Conservation (phyloP, 148 eudicot genomes). For the Silene latifolia region DNA sequence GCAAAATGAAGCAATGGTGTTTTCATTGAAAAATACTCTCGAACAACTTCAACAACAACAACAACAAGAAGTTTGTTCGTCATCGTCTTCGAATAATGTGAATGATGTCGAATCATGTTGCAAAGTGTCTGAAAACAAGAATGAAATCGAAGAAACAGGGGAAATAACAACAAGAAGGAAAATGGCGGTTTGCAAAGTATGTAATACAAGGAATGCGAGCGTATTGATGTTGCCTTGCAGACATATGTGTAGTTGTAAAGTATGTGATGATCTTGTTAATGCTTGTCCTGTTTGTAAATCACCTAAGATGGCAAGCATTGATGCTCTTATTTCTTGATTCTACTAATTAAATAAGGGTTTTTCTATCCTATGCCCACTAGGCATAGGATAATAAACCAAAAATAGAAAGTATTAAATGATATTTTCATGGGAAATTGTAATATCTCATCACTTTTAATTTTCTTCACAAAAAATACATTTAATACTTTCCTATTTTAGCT, state of each 20-base stretch:
- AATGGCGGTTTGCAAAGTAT: slow-evolving; percentile 40
- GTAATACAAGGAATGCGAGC: slow-evolving; percentile 44
- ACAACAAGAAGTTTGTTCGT: slow-evolving; percentile 8
- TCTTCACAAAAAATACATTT: no score
- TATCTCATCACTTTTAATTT: no score
- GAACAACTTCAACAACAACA: slow-evolving; percentile 36
- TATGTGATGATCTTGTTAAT: slow-evolving; percentile 49
- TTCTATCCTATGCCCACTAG: no score
- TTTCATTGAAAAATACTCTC: slow-evolving; percentile 35
- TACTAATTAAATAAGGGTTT: not conserved
- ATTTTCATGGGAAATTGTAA: no score
- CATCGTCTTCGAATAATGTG: slow-evolving; percentile 8
- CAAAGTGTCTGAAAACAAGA: slow-evolving; percentile 11
- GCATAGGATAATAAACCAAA: no score
- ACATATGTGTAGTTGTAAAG: slow-evolving; percentile 62
- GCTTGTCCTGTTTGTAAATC: slow-evolving; percentile 70
- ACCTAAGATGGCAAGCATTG: slow-evolving; percentile 48
- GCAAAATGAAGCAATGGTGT: slow-evolving; percentile 53
- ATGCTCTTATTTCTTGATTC: slow-evolving; percentile 39
- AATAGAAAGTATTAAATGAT: no score
- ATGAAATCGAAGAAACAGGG: not conserved
- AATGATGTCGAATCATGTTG: slow-evolving; percentile 70
- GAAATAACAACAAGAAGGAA: slow-evolving; percentile 8
- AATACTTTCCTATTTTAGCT: no score
- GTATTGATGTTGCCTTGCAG: slow-evolving; percentile 73